Evolutionary conservation across 225 moss, liverwort and hornwort species (phyloP), one percentile per base, ranked within the genome.

Genomic region (Thuidium tamariscinum): DNA sequence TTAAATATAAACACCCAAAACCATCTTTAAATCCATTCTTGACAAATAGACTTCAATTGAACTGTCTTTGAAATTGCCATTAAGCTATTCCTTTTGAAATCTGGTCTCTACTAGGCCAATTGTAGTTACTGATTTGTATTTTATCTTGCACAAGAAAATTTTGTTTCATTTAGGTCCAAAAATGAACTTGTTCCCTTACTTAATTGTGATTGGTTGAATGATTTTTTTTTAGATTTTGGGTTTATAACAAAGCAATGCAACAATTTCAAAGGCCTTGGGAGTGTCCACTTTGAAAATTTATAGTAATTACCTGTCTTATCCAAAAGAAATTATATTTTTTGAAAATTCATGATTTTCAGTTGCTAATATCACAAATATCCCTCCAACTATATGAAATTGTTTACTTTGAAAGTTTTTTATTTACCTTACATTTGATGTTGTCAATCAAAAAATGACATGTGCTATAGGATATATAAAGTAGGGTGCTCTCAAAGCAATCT

Each of bases 171-270:
- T n/a, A n/a, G n/a, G n/a, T n/a, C n/a, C n/a, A n/a, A n/a, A n/a
- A n/a, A n/a, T n/a, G n/a, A n/a, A n/a, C n/a, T n/a, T n/a, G 0
- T 65, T 11, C 2, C 2, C 1, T 65, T 19, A 10, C 1, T 5
- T 65, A n/a, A n/a, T n/a, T 65, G 19, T 0, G 0, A 65, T 65
- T 10, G 9, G 5, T 10, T 19, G n/a, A 10, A 0, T n/a, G 0
- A n/a, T 19, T 10, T 3, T 5, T 65, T 19, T 19, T 0, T 65
- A 66, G 1, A 66, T 21, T 66, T 66, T 3, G 0, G 3, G 6
- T 36, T 21, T 6, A 21, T 36, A 6, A 21, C 3, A 0, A 36
- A 36, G 5, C n/a, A 10, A n/a, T 20, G 36, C 20, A 8, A 65
- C 3, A 1, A 0, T 65, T 65, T 20, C 11, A 19, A 65, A n/a